phyloP scores from a whole-genome alignment of 495 filamentous ascomycete genomes.

The Talaromyces stipitatus region DNA sequence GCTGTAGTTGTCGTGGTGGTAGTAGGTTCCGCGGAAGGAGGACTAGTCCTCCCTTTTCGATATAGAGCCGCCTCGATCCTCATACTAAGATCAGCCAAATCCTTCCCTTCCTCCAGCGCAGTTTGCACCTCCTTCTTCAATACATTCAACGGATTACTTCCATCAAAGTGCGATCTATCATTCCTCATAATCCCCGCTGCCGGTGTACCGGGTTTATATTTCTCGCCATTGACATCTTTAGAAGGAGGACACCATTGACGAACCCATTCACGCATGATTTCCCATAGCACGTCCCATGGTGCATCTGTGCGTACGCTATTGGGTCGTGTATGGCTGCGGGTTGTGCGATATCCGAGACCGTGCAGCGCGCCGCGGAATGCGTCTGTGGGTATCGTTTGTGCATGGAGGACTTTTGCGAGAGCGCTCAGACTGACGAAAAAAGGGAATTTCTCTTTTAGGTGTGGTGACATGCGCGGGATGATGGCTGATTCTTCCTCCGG shows the following conservation, averaged over 20 bases:
- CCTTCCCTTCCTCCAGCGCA: conserved; percentile 26
- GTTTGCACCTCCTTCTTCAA: conserved; percentile 30
- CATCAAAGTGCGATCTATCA: conserved; percentile 14
- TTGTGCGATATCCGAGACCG: conserved; percentile 70
- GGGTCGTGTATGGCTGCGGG: conserved; percentile 76
- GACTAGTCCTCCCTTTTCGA: conserved; percentile 20
- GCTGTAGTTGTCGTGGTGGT: conserved; percentile 22
- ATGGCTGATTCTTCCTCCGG: conserved; percentile 20
- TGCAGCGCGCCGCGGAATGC: conserved; percentile 72
- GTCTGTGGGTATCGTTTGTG: conserved; percentile 62
- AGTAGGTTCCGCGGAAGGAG: neutral
- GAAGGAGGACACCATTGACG: conserved; percentile 58
- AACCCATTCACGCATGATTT: conserved; percentile 88
- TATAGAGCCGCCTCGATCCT: conserved; percentile 42
- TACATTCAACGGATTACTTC: conserved; percentile 17
- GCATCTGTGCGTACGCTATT: conserved; percentile 90
- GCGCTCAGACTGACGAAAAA: conserved; percentile 78
- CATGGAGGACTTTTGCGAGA: conserved; percentile 68
- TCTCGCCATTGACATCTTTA: neutral
- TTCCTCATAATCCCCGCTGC: conserved; percentile 60
- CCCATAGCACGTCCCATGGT: conserved; percentile 82
- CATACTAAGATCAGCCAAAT: conserved; percentile 29
- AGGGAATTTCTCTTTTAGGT: conserved; percentile 58
- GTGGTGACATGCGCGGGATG: conserved; percentile 41
- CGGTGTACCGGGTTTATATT: conserved; percentile 47